A percentile compares a stretch with the other conserved stretches of the same genome.
phyloP scores from a whole-genome alignment of 1,284 basidiomycete genomes.

The Fereydounia khargensis region DNA sequence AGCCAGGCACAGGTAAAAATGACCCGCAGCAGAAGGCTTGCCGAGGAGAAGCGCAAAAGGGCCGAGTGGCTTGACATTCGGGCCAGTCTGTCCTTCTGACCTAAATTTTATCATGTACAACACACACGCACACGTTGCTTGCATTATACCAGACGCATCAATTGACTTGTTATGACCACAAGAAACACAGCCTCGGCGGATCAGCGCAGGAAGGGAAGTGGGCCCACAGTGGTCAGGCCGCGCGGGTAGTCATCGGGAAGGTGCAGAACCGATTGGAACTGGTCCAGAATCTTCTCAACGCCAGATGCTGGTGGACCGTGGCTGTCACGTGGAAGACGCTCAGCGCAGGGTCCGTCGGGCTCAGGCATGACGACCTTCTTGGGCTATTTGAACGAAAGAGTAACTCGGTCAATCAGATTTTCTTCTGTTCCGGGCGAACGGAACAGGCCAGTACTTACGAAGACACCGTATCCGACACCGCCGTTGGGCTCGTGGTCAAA shows the following conservation, averaged over 20 bases:
- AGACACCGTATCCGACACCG: too few relatives aligned
- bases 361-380: too few relatives aligned
- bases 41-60: background rate
- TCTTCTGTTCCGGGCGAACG: background rate
- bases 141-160: background rate
- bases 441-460: background rate
- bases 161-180: background rate
- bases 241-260: background rate
- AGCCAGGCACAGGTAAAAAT: background rate
- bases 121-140: background rate
- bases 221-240: background rate
- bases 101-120: background rate
- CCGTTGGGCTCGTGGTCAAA: too few relatives aligned
- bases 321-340: background rate
- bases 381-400: background rate
- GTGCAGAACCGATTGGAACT: background rate
- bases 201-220: too few relatives aligned
- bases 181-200: too few relatives aligned
- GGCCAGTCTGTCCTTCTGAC: background rate
- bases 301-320: background rate
- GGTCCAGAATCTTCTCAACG: background rate
- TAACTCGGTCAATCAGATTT: background rate
- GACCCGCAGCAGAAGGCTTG: background rate
- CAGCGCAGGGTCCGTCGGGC: too few relatives aligned
- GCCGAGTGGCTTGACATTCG: background rate